Base-by-base conservation (phyloP, 2,329 filamentous ascomycete species). In the Cladorrhinum sp. region DNA sequence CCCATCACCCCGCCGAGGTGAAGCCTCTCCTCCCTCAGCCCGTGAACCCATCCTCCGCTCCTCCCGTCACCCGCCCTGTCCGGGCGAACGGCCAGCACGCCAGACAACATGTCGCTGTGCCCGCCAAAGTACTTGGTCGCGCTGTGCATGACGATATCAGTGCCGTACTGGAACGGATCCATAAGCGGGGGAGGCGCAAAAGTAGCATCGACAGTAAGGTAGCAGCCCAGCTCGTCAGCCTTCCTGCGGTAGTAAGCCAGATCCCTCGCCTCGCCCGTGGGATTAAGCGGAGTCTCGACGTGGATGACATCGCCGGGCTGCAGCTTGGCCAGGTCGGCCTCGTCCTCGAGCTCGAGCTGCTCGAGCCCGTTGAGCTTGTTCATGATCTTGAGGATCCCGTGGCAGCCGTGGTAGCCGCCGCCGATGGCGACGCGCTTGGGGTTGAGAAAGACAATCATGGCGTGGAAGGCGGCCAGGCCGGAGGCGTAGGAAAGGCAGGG, bases 121-220 rank as follows among this genome's bases (percentile, higher is more conserved):
- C 95, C 95, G 20, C 95, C 95, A 66, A 99, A 85, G 76, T 98
- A 99, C 80, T 98, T 99, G 18, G 93, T 96, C 2, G 92, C 95
- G 55, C 85, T 89, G 76, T 99, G 95, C 91, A 98, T 90, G 32
- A 96, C 85, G 1, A 93, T 76, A 75, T 98, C 93, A 25, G 89
- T 92, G 51, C 92, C 93, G 73, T 84, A 88, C 25, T 74, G 71
- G 69, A 98, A 95, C 0, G 95, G 93, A 69, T 97, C 90, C 72
- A 92, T 89, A 61, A 99, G 78, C 25, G 91, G 91, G 29, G 95
- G 95, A 45, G 95, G 95, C 2, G 87, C 95, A 75, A 99, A 97
- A 0, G 95, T 99, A 2, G 91, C 87, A 75, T 99, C 95, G 1
- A 98, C 89, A 12, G 88, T 89, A 52, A 98, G 79, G 59, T 85